Percentiles rank a stretch among this genome's conserved stretches.
Conservation (phyloP, 169 alveolate genomes). For the Theileria sp. region DNA sequence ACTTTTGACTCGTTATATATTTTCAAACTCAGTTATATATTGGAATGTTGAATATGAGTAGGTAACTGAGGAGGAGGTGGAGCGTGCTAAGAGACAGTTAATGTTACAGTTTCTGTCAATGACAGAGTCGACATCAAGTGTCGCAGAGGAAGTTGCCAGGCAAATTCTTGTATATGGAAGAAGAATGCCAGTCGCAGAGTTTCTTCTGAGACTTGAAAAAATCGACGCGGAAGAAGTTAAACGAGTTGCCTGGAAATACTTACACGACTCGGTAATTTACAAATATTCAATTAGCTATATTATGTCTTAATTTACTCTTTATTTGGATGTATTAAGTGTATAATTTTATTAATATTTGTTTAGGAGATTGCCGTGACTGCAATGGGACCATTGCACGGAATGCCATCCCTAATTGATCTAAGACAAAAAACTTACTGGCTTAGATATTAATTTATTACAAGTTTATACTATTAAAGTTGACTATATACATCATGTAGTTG, state of each 20-base stretch:
- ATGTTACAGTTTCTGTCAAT: constrained; percentile 75
- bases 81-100: constrained; percentile 77
- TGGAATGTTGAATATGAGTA: background rate
- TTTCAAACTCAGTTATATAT: background rate
- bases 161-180: constrained; percentile 82
- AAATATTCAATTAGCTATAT: background rate
- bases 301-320: background rate
- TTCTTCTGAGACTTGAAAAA: constrained; percentile 73
- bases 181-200: constrained; percentile 78
- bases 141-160: constrained; percentile 83
- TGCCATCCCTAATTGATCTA: constrained; percentile 74
- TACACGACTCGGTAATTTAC: constrained; percentile 72
- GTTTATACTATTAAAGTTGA: no score
- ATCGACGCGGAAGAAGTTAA: constrained; percentile 83
- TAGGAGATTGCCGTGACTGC: constrained; percentile 79
- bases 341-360: background rate
- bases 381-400: constrained; percentile 78
- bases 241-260: constrained; percentile 83
- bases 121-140: constrained; percentile 78
- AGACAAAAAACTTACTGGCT: constrained; percentile 80
- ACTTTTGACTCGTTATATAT: background rate
- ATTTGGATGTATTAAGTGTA: background rate
- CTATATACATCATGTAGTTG: no score
- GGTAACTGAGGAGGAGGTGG: constrained; percentile 80
- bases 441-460: constrained; percentile 51